Evolutionary conservation across 371 early-diverging fungal genomes (phyloP), one percentile per base, ranked within the genome.

Genomic region (Mortierella sp.): DNA sequence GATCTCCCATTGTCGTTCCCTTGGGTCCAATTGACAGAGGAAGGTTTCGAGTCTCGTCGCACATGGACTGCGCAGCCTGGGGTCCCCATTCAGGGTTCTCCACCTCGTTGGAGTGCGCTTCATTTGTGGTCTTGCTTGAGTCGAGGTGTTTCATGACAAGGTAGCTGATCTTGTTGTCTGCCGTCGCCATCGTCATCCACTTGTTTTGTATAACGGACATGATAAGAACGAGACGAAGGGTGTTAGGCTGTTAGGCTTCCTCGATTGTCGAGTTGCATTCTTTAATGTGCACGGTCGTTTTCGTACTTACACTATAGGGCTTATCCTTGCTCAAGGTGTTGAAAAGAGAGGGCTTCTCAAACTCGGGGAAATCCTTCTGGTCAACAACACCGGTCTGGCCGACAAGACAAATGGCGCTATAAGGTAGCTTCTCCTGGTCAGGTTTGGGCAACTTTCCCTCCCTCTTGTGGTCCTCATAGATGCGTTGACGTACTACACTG

Each of bases 1-100:
- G 28, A 24, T 83, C 83, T 3, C 75, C 80, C 50, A 83, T 53
- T 5, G 73, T 80, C 31, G 51, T 4, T 24, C 28, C 51, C 26
- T 69, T 54, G 13, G 24, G 26, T 14, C 55, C 40, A 34, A 31
- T 34, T 24, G 80, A 73, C 14, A 77, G 26, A 11, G 70, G 77
- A 34, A 81, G 72, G 28, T 74, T 37, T 13, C 69, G 55, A 5
- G 77, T 67, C 44, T 81, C 69, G 1, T 70, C 44, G 28, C 74
- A 74, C 77, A 81, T 72, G 4, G 59, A 50, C 40, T 81, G 72
- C 0, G 75, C 77, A 3, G 44, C 51, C 31, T 72, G 72, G 0
- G 74, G 71, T 0, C 75, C 77, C 75, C 82, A 77, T 26, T 74
- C 51, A 3, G 74, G 61, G 10, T 55, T 72, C 16, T 73, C 70